These are phyloP conservation scores for Serendipita sp. DNA, from an alignment of 768 basidiomycete genomes.

Conservation along the genomic window DNA sequence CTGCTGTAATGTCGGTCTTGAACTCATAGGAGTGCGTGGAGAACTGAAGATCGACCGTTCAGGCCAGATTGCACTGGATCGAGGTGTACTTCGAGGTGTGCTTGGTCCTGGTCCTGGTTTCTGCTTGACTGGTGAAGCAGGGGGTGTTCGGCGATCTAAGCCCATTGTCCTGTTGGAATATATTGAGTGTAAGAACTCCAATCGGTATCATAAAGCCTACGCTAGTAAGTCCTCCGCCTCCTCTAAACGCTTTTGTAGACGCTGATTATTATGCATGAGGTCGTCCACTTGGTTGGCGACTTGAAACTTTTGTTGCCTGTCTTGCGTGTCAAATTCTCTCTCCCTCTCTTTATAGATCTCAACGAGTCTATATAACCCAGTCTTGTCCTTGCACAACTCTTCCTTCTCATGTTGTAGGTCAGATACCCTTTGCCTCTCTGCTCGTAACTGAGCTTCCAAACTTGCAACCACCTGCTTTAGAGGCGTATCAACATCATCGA, in stretches of 20 bases:
- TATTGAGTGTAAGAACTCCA: background rate
- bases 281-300: background rate
- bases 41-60: background rate
- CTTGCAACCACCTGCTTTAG: slow-evolving; percentile 32
- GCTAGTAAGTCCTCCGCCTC: background rate
- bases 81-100: background rate
- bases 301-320: background rate
- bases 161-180: background rate
- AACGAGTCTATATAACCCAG: background rate
- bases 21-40: background rate
- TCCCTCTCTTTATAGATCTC: background rate
- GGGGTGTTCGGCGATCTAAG: background rate
- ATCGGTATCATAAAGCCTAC: background rate
- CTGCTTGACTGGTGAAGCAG: background rate
- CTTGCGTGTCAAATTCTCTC: background rate
- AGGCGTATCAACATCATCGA: slow-evolving; percentile 34
- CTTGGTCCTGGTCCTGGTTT: background rate
- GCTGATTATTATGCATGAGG: slow-evolving; percentile 1
- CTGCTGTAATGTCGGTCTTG: background rate
- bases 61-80: background rate
- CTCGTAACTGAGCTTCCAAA: slow-evolving; percentile 9
- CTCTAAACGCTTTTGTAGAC: background rate
- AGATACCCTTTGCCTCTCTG: background rate
- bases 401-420: background rate
- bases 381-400: background rate